Evolutionary conservation across 2,329 filamentous ascomycete genomes (phyloP), one percentile per base, ranked within the genome.

Genomic region (Xylaria sp.): DNA sequence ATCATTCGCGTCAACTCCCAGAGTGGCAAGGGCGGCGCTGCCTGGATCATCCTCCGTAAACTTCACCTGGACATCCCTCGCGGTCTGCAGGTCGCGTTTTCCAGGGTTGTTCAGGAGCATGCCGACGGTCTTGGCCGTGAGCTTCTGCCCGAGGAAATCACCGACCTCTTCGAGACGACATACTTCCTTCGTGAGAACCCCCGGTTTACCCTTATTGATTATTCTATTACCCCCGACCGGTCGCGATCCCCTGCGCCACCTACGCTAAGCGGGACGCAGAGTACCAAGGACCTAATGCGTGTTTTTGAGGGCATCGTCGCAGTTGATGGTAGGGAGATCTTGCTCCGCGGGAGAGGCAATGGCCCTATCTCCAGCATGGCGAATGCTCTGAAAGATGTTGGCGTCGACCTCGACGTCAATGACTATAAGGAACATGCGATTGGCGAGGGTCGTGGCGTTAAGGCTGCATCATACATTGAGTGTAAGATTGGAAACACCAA

Each of bases 361-460:
- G 96, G 96, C 76, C 93, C 96, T 40, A 93, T 98, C 74, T 97
- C 94, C 2, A 93, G 92, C 71, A 83, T 98, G 77, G 93, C 93
- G 1, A 90, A 93, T 74, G 95, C 94, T 15, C 86, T 99, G 53
- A 88, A 89, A 74, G 85, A 85, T 10, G 82, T 98, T 44, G 93
- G 93, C 66, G 91, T 98, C 71, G 91, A 97, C 77, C 85, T 98
- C n/a, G 95, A 98, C 77, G 93, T 98, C 59, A 88, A 91, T 54
- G 94, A 97, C 80, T 98, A 98, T 85, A 97, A 97, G 84, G 96
- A 98, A 81, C 95, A 98, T 81, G 92, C 94, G 36, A 94, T 98
- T 74, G 94, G 93, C 72, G 85, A 86, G 60, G 93, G 93, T 69
- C 88, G 90, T 65, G 88, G 93, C 69, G 93, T 95, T 72, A 97